These are phyloP conservation scores for Obba rivulosa DNA, from an alignment of 768 basidiomycete genomes.

Conservation along the genomic window DNA sequence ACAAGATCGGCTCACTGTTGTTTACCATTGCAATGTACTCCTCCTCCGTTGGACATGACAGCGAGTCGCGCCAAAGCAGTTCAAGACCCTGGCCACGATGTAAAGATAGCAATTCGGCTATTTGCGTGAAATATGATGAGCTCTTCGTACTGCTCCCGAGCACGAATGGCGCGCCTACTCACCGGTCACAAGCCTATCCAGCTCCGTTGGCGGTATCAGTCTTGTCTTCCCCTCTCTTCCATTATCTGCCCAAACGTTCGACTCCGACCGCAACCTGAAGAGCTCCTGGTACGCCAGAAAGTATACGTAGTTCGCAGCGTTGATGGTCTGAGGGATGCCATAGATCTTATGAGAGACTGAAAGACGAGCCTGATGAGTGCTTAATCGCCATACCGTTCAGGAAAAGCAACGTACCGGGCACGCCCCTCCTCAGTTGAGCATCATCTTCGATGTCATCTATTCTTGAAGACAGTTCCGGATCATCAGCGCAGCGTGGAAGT, in stretches of 20 bases:
- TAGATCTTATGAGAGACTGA: conserved; percentile 93
- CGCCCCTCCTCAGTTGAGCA: conserved; percentile 79
- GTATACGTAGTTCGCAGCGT: conserved; percentile 95
- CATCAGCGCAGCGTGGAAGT: conserved; percentile 92
- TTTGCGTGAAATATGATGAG: neutral
- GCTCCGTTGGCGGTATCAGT: conserved; percentile 33
- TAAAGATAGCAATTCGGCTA: conserved; percentile 34
- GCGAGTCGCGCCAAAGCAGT: conserved; percentile 87
- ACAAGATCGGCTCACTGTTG: conserved; percentile 58
- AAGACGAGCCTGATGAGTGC: neutral
- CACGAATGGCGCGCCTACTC: neutral
- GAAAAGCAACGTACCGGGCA: conserved; percentile 50
- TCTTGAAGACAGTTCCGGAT: conserved; percentile 66
- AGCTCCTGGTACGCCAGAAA: conserved; percentile 91
- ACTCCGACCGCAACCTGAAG: conserved; percentile 42
- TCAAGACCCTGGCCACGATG: conserved; percentile 96
- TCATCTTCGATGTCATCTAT: conserved; percentile 95
- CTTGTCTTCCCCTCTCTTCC: conserved; percentile 8
- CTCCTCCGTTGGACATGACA: conserved; percentile 89
- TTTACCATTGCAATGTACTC: conserved; percentile 97
- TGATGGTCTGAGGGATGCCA: conserved; percentile 94
- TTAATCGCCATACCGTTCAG: neutral
- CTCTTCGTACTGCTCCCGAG: neutral
- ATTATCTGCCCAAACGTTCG: conserved; percentile 6
- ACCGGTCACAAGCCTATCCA: conserved; percentile 78